phyloP scores from a whole-genome alignment of 805 yeast species.

The Yamadazyma tumulicola region DNA sequence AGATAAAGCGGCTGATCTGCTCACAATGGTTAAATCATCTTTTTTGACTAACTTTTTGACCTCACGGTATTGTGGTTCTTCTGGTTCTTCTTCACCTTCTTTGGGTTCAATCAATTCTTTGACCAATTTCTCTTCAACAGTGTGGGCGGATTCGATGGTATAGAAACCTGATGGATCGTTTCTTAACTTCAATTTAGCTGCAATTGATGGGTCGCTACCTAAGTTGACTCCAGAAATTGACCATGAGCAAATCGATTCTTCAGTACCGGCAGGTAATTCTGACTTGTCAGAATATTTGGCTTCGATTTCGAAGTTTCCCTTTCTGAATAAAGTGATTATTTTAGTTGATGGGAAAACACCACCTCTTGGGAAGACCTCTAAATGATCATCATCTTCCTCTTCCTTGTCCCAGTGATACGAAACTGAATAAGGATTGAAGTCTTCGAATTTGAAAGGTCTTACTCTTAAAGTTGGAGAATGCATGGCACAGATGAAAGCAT shows the following conservation, averaged over 20 bases:
- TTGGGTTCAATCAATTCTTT: slow-evolving; percentile 77
- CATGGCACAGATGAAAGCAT: slow-evolving; percentile 97
- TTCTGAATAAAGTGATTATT: slow-evolving; percentile 90
- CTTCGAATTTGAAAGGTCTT: slow-evolving; percentile 98
- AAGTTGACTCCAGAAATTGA: slow-evolving; percentile 79
- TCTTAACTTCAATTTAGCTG: slow-evolving; percentile 91
- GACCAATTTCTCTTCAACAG: slow-evolving; percentile 85
- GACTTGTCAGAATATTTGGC: slow-evolving; percentile 80
- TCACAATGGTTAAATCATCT: slow-evolving; percentile 64
- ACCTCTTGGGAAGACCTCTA: slow-evolving; percentile 96
- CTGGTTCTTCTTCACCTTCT: slow-evolving; percentile 49
- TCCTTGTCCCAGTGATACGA: slow-evolving; percentile 94
- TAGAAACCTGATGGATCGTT: slow-evolving; percentile 96
- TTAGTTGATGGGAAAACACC: slow-evolving; percentile 93
- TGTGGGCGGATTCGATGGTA: slow-evolving; percentile 90
- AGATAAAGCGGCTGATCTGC: slow-evolving; percentile 62
- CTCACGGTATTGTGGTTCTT: slow-evolving; percentile 80
- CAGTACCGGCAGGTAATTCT: slow-evolving; percentile 69
- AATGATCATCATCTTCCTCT: slow-evolving; percentile 77
- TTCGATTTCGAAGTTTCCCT: slow-evolving; percentile 78
- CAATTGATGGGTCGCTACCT: slow-evolving; percentile 70
- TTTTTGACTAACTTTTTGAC: slow-evolving; percentile 94
- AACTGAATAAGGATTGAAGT: slow-evolving; percentile 85
- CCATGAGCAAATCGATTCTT: slow-evolving; percentile 77
- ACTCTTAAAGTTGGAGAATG: slow-evolving; percentile 99